These are phyloP conservation scores for Ustilago tritici DNA, from an alignment of 1,284 basidiomycete genomes.

Conservation along the genomic window DNA sequence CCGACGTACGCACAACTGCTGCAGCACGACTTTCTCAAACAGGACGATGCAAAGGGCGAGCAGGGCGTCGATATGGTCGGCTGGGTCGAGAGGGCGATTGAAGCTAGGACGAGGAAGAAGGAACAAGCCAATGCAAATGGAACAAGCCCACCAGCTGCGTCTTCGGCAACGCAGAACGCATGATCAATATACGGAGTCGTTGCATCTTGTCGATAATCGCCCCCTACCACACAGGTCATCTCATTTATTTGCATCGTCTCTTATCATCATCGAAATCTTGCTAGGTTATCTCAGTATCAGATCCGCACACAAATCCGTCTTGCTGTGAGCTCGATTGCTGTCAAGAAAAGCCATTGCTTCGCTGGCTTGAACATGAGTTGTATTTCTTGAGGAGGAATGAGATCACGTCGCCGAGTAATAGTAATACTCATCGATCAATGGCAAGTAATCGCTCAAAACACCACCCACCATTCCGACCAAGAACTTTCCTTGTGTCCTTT, in stretches of 20 bases:
- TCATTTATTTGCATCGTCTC: constrained; percentile 9
- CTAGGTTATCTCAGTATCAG: neutral
- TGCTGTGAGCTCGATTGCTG: too few species aligned
- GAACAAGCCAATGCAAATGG: constrained; percentile 21
- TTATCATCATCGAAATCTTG: neutral
- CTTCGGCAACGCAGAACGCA: constrained; percentile 3
- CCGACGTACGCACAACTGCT: constrained; percentile 88
- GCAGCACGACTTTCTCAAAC: constrained; percentile 79
- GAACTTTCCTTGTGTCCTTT: constrained; percentile 76
- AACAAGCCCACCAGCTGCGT: constrained; percentile 3
- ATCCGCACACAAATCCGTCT: too few species aligned
- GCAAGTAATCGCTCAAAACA: constrained; percentile 88
- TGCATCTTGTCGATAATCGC: neutral
- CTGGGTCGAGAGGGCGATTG: constrained; percentile 61
- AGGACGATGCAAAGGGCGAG: constrained; percentile 62
- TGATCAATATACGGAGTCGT: neutral
- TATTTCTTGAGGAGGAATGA: neutral
- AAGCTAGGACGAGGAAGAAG: constrained; percentile 31
- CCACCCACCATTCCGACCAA: constrained; percentile 81
- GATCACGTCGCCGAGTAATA: constrained; percentile 74
- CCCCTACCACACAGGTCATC: neutral
- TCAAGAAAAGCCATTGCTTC: too few species aligned
- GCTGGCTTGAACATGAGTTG: neutral
- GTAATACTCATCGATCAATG: constrained; percentile 92
- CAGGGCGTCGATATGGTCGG: constrained; percentile 69